Base-by-base conservation (phyloP, 371 early-diverging fungal species). In the Phascolomyces articulosus region DNA sequence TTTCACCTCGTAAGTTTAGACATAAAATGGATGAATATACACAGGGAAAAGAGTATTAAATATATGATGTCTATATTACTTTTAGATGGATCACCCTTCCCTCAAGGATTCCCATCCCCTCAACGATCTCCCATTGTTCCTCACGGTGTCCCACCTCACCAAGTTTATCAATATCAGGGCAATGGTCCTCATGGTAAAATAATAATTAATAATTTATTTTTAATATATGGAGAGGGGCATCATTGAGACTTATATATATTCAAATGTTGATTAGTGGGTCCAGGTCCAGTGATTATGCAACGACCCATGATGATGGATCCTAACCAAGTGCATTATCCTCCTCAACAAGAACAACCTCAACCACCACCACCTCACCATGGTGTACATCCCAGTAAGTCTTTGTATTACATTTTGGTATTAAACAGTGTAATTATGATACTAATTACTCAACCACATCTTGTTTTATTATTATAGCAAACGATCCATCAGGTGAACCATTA, bases 101-200 rank as follows among this genome's bases (percentile, higher is more conserved):
- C 80, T 29, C 82, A 79, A 68, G 77, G 75, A 1, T 82, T 73
- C 27, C 72, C 78, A 40, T 82, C 83, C 18, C 83, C 83, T 47
- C 83, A 82, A 53, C 69, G 83, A 64, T 76, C 80, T 4, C 77
- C 74, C 15, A 85, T 87, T 80, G 73, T 80, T 1, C 83, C 85
- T 1, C 73, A 79, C 23, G 84, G 82, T 15, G 80, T 79, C 67
- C 83, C 79, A 29, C 80, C 82, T 20, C 68, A 67, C 27, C 84
- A 79, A 38, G 70, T 85, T 21, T 87, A 85, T 68, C 83, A 80
- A 63, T 85, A 83, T 44, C 79, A 83, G 56, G 83, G 79, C n/a
- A 66, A 65, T 10, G 69, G 71, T 23, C 76, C 72, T 65, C 74
- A 73, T 73, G 71, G 66, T 54, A 59, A 40, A 31, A 2, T 21